Base-by-base conservation (phyloP, 768 basidiomycete genomes). In the Lactarius psammicola region DNA sequence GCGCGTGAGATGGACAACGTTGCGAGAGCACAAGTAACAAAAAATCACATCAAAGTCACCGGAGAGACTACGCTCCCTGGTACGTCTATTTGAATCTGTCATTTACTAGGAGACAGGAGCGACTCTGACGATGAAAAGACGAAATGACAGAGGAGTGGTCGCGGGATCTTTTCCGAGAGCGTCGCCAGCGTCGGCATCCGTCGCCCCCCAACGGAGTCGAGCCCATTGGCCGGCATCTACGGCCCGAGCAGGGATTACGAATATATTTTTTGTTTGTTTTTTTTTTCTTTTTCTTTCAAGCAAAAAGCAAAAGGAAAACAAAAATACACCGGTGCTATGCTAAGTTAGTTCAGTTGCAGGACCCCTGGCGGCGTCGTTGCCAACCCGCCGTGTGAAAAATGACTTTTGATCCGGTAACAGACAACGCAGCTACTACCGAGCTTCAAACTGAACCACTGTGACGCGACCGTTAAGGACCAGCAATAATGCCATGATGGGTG, bases 401-500 rank as follows among this genome's bases (percentile, higher is more conserved):
- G 0, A n/a, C 5, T 33, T 55, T 30, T 55, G 31, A 55, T 55
- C 28, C 15, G 28, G 30, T 30, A 55, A 20, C 54, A 55, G 20
- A 55, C 30, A 20, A 30, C 30, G 26, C 40, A 20, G n/a, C n/a
- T n/a, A 38, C 44, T 57, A 66, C 28, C 63, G 67, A 53, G 67
- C 63, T 18, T 66, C 67, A 67, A 90, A 89, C 79, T 90, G 89
- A 2, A 90, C 88, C 88, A 90, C 89, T 89, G n/a, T 70, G 20
- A 62, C 69, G 31, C n/a, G 10, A 23, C 9, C 33, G 54, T 60
- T 70, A 58, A 68, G 65, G 20, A 38, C 46, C 56, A 23, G 46
- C 46, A 49, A 28, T 30, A n/a, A 51, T 17, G 7, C 6, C 40
- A 49, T 11, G 57, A 42, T 40, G 56, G 65, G 38, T 26, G 15